phyloP scores from a whole-genome alignment of 139 green algal species.

The Ulvella scutata region DNA sequence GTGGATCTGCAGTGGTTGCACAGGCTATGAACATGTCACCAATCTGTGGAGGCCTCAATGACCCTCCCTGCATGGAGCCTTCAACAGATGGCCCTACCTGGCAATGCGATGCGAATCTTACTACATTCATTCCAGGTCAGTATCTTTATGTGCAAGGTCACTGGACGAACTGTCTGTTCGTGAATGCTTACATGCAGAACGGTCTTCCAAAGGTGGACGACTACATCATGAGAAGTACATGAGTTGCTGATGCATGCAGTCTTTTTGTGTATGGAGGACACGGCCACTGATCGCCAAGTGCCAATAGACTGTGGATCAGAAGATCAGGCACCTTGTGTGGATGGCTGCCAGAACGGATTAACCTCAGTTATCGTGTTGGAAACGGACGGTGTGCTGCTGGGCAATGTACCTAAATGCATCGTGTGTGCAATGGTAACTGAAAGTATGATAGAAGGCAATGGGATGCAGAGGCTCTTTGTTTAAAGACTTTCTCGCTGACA shows the following conservation, averaged over 20 bases:
- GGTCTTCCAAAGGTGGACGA: no score
- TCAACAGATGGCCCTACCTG: background rate
- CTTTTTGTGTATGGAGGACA: background rate
- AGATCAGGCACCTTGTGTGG: background rate
- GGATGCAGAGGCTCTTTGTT: background rate
- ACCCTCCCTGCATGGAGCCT: background rate
- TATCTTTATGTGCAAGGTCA: no score
- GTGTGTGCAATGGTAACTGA: background rate
- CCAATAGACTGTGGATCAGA: background rate
- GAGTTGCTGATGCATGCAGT: conserved; percentile 1
- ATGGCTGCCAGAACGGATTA: background rate
- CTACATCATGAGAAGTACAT: no score
- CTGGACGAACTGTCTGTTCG: no score
- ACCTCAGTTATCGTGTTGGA: background rate
- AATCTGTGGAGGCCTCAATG: background rate
- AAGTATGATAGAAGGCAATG: background rate
- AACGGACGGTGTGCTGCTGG: background rate
- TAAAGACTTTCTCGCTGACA: background rate
- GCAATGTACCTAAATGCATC: background rate
- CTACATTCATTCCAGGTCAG: background rate
- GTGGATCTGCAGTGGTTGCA: background rate
- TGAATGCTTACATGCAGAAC: no score
- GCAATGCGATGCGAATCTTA: background rate
- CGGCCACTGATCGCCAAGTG: background rate
- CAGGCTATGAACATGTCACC: background rate